These are phyloP conservation scores for Cyclospora cayetanensis DNA, from an alignment of 169 alveolate species.

Conservation along the genomic window DNA sequence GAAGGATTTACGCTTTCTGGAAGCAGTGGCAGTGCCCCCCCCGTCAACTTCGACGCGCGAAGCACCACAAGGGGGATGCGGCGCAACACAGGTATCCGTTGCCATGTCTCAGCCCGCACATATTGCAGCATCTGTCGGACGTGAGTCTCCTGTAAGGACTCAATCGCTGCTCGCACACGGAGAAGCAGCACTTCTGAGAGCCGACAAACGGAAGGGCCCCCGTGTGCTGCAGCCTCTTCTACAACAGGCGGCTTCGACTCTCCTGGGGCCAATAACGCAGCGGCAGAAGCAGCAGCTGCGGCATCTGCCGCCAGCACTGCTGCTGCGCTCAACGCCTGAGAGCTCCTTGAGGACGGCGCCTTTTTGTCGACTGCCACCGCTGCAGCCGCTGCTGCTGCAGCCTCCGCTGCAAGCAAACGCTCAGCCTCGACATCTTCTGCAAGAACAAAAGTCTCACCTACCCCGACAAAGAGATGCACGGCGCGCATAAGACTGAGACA, in stretches of 20 bases:
- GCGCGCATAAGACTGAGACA: neutral
- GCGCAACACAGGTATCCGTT: constrained; percentile 38
- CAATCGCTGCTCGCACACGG: neutral
- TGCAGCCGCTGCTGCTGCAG: constrained; percentile 17
- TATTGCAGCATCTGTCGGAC: neutral
- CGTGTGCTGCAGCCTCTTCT: neutral
- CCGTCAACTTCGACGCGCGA: neutral
- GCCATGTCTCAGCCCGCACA: constrained; percentile 29
- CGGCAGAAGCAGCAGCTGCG: neutral
- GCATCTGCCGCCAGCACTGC: neutral
- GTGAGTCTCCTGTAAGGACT: neutral
- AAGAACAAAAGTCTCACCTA: constrained; percentile 1
- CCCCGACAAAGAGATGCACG: neutral
- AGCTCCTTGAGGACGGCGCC: neutral
- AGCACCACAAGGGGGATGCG: constrained; percentile 6
- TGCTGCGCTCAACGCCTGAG: neutral
- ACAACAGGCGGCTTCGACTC: neutral
- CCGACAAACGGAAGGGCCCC: neutral
- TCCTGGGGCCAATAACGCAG: neutral
- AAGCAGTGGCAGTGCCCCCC: neutral
- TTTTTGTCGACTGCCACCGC: neutral
- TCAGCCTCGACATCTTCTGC: neutral
- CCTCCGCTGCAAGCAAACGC: neutral
- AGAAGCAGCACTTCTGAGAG: neutral
- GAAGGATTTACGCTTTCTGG: neutral